Base-by-base conservation (phyloP, 805 yeast genomes). In the Saturnispora diversa region DNA sequence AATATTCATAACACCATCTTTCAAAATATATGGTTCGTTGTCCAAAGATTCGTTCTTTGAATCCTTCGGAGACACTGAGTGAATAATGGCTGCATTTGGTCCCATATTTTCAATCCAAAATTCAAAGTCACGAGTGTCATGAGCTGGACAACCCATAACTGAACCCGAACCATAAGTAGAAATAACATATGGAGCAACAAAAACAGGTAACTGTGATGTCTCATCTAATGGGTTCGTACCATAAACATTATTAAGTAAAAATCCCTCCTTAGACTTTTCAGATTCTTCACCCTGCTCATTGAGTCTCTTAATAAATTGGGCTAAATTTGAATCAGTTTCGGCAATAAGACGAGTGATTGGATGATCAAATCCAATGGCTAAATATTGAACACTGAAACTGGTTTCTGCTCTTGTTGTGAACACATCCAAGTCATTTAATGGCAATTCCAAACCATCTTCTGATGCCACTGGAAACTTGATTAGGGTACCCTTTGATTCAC, bases 91-190 rank as follows among this genome's bases (percentile, higher is more conserved):
- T 1, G 69, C 64, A 2, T 53, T 41, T 0, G 55, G 53, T 0
- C 82, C 80, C 52, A 66, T 68, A 54, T 84, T 84, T 32, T 63
- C 53, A 3, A 55, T 50, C 96, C 97, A 90, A 55, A 92, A 90
- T 6, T 69, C 84, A 50, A 56, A 75, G 54, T 92, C 98, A 45
- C 97, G 70, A 33, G 67, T 65, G 59, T 92, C 97, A 58, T 88
- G 97, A 0, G 83, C 95, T 2, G 98, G 98, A 52, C 94, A 85
- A 1, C 98, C 98, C 97, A 92, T 90, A 0, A 90, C 97, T 1
- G 95, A 95, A 29, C 96, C 95, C 42, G 76, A 76, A 1, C 97
- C 97, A 55, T 90, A 90, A 3, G 72, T 64, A 4, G 83, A 77
- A 26, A 90, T 56, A 1, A 90, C 97, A 58, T 88, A 92, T 0